phyloP scores from a whole-genome alignment of 768 basidiomycete species.

The Tulasnella sp. region DNA sequence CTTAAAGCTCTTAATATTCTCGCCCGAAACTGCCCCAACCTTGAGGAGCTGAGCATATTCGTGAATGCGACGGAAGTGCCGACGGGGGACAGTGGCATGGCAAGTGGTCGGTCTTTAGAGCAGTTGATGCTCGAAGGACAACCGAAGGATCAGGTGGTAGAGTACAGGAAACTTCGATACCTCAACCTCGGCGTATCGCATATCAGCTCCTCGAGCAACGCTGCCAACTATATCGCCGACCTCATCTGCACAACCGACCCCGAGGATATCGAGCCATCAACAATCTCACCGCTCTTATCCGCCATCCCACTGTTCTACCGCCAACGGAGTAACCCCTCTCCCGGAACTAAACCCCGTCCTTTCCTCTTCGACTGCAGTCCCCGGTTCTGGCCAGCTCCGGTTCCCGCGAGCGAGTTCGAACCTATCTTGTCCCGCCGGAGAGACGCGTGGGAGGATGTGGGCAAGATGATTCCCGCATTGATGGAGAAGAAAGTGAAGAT shows the following conservation, averaged over 20 bases:
- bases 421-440: not conserved
- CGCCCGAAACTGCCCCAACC: constrained; percentile 22
- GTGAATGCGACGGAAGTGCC: constrained; percentile 22
- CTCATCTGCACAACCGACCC: not conserved
- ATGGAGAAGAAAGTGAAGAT: constrained; percentile 26
- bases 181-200: constrained; percentile 31
- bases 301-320: constrained; percentile 13
- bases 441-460: constrained; percentile 28
- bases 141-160: not conserved
- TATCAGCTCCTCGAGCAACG: constrained; percentile 18
- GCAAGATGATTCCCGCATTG: constrained; percentile 32
- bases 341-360: constrained; percentile 5
- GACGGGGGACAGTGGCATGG: not conserved
- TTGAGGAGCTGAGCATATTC: constrained; percentile 27
- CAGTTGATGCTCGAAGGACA: not conserved
- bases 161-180: constrained; percentile 17
- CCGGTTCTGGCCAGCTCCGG: constrained; percentile 25
- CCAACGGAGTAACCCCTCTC: not conserved
- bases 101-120: not conserved
- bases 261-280: not conserved
- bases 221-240: constrained; percentile 20
- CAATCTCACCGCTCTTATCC: not conserved
- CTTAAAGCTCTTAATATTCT: constrained; percentile 15
- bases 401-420: not conserved
- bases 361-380: constrained; percentile 26